phyloP scores from a whole-genome alignment of 495 filamentous ascomycete species.

The Chaetomium tenue region DNA sequence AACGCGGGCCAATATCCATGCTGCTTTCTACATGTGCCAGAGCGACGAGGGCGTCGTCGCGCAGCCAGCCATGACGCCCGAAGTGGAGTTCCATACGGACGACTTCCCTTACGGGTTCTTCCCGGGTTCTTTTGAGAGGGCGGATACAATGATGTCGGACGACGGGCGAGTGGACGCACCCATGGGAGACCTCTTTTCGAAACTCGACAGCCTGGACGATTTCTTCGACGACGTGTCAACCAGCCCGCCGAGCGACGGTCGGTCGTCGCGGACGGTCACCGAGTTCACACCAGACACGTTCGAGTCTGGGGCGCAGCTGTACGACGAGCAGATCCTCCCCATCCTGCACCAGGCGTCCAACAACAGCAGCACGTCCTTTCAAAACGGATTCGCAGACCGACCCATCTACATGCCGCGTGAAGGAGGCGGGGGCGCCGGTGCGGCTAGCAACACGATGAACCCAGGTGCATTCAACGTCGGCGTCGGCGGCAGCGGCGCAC shows the following conservation, averaged over 20 bases:
- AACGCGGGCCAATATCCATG: conserved; percentile 90
- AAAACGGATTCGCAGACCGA: conserved; percentile 79
- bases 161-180: conserved; percentile 67
- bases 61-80: conserved; percentile 71
- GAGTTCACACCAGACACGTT: conserved; percentile 59
- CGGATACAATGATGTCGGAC: conserved; percentile 90
- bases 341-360: conserved; percentile 71
- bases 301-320: conserved; percentile 79
- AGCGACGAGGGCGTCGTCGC: conserved; percentile 51
- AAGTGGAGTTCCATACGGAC: conserved; percentile 88
- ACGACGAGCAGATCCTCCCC: conserved; percentile 90
- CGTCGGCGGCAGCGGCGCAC: neutral
- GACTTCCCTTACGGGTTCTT: conserved; percentile 84
- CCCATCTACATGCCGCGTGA: conserved; percentile 50
- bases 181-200: conserved; percentile 82
- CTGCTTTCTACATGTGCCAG: conserved; percentile 88
- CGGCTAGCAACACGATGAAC: conserved; percentile 57
- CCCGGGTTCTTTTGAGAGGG: conserved; percentile 56
- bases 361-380: conserved; percentile 64
- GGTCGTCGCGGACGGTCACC: conserved; percentile 62
- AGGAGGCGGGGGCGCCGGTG: conserved; percentile 27
- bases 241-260: conserved; percentile 53
- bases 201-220: conserved; percentile 89
- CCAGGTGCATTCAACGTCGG: conserved; percentile 57
- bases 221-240: conserved; percentile 73